phyloP scores from a whole-genome alignment of 2,329 filamentous ascomycete species.

The Teratosphaeria epicoccoides region DNA sequence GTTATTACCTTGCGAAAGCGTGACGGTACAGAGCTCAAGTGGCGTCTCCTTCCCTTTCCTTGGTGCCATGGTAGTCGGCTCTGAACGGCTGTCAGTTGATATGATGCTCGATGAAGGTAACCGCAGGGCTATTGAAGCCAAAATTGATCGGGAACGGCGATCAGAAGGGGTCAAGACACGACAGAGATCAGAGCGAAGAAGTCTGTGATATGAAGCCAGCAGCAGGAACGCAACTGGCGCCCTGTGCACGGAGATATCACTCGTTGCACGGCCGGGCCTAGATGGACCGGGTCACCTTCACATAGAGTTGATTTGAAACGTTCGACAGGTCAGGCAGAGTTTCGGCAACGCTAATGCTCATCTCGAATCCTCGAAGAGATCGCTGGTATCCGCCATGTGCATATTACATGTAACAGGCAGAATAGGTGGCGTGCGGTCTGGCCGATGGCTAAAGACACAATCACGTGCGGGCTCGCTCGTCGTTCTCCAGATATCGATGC shows the following conservation, averaged over 20 bases:
- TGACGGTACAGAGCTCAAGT: slow-evolving; percentile 46
- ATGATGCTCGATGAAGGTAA: not conserved
- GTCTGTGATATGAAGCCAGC: not conserved
- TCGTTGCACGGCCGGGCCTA: not conserved
- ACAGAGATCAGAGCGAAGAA: not conserved
- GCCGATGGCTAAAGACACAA: too few species aligned
- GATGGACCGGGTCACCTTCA: too few species aligned
- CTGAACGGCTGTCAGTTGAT: not conserved
- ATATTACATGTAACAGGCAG: too few species aligned
- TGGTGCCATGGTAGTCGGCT: slow-evolving; percentile 10
- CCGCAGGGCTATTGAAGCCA: not conserved
- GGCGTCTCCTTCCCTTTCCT: slow-evolving; percentile 28
- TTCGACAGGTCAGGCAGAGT: not conserved
- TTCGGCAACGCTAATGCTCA: not conserved
- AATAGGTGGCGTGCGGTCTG: too few species aligned
- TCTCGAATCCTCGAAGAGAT: not conserved
- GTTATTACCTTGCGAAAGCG: slow-evolving; percentile 50
- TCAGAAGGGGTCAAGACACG: not conserved
- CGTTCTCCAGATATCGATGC: too few species aligned
- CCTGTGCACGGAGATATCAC: not conserved
- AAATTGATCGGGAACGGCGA: not conserved
- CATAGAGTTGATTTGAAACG: not conserved
- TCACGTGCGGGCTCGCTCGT: too few species aligned
- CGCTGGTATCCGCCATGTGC: too few species aligned
- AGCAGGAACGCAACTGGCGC: not conserved